Base-by-base conservation (phyloP, 208 protist genomes). In the Crithidia mellificae region DNA sequence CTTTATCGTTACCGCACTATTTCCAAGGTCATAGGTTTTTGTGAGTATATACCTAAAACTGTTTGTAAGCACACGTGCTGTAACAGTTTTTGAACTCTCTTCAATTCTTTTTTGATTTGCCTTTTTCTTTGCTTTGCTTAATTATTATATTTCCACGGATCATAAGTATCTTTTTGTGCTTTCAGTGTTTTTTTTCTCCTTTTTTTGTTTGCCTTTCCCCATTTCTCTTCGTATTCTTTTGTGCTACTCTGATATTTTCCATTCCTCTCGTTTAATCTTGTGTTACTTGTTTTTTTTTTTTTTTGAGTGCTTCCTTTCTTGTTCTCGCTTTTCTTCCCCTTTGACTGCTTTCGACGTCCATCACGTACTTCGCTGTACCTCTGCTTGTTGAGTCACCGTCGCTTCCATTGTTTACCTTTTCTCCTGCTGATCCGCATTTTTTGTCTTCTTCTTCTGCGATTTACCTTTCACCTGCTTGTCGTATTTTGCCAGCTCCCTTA, bases 101-200 rank as follows among this genome's bases (percentile, higher is more conserved):
- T 57, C 1, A 20, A 43, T 2, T 8, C 50, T 32, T 30, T 51
- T 63, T 29, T 30, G 2, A 19, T 24, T 19, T 34, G 36, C 24
- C 2, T 61, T 36, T 50, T 63, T 39, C 2, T 64, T 30, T 55
- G 17, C 41, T 53, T 53, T 17, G 36, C 36, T 64, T 53, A 4
- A 17, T n/a, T 46, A 46, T 38, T 38, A 38, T 38, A 38, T 38
- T 38, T 11, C 34, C 34, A 38, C 11, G 7, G 5, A 12, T 38
- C 34, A 11, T 38, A 12, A 11, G 34, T 38, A 38, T 38, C 34
- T 38, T 38, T 11, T 5, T 38, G 11, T 38, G 5, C 34, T 38
- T 38, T 38, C 11, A 38, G 34, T 11, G 34, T 38, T 38, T 11
- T 38, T 38, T 38, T 11, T 38, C 11, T 38, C 34, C 34, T 38